phyloP scores from a whole-genome alignment of 1,139 yeast species.

The Lodderomyces jiufengensis region DNA sequence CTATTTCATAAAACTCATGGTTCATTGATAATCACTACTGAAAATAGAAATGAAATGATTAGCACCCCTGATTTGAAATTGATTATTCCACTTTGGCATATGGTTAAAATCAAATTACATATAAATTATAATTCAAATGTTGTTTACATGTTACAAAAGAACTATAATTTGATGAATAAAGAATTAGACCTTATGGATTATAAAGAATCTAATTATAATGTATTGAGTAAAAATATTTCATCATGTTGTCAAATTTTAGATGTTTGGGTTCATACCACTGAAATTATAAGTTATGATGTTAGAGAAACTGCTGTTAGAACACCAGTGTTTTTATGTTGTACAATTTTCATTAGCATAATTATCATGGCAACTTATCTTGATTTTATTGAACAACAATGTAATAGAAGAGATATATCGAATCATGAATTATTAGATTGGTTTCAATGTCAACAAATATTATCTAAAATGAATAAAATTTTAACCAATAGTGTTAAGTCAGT shows the following conservation, averaged over 20 bases:
- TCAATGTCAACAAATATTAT: constrained; percentile 46
- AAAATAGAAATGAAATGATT: constrained; percentile 47
- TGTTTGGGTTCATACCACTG: constrained; percentile 67
- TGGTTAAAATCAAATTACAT: constrained; percentile 62
- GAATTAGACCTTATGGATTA: constrained; percentile 34
- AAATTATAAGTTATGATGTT: constrained; percentile 53
- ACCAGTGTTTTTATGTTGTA: constrained; percentile 69
- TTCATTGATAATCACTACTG: constrained; percentile 48
- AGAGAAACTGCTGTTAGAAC: constrained; percentile 64
- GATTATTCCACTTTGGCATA: constrained; percentile 58
- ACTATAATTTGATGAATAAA: constrained; percentile 63
- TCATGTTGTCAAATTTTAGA: constrained; percentile 58
- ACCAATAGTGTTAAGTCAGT: constrained; percentile 28
- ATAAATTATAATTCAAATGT: constrained; percentile 56
- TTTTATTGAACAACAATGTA: constrained; percentile 42
- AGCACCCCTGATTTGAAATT: constrained; percentile 56
- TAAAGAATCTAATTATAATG: constrained; percentile 49
- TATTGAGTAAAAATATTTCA: constrained; percentile 54
- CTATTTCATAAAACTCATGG: constrained; percentile 61
- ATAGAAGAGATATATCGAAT: constrained; percentile 28
- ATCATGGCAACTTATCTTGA: constrained; percentile 60
- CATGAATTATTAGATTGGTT: constrained; percentile 50
- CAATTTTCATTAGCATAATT: constrained; percentile 58
- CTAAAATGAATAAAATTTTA: constrained; percentile 50
- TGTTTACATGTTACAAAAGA: constrained; percentile 54